Evolutionary conservation across 768 basidiomycete genomes (phyloP).

Genomic region (Leccinum truebloodii): DNA sequence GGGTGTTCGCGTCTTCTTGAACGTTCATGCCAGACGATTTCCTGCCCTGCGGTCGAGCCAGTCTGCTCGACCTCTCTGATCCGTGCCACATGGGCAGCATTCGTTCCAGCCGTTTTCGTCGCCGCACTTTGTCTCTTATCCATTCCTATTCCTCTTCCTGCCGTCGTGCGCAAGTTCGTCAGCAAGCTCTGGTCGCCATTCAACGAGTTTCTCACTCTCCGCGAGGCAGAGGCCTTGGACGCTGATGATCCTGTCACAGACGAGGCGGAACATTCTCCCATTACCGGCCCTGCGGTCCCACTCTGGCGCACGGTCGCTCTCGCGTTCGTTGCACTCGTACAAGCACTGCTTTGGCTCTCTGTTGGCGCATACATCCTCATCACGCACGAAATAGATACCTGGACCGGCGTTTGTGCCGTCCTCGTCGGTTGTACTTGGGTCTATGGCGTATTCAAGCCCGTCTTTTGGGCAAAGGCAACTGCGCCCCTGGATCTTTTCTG

Average conservation of each 20-base stretch:
- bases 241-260: constrained; percentile 4
- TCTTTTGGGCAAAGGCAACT: constrained; percentile 54
- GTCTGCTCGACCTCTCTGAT: constrained; percentile 41
- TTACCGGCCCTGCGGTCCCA: constrained; percentile 30
- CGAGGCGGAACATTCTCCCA: background rate
- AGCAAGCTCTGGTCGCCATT: constrained; percentile 32
- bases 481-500: constrained; percentile 63
- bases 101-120: constrained; percentile 50
- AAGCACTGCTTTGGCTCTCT: constrained; percentile 61
- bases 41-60: constrained; percentile 15
- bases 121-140: constrained; percentile 41
- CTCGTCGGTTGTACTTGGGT: constrained; percentile 62
- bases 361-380: constrained; percentile 53
- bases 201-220: constrained; percentile 46
- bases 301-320: constrained; percentile 66
- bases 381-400: constrained; percentile 36
- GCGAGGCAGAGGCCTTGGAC: constrained; percentile 56
- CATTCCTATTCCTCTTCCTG: constrained; percentile 32
- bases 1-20: background rate
- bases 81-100: constrained; percentile 51
- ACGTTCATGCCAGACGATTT: constrained; percentile 11
- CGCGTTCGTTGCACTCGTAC: constrained; percentile 52
- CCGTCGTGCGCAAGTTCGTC: constrained; percentile 18
- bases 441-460: constrained; percentile 59
- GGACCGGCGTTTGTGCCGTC: constrained; percentile 43